phyloP scores from a whole-genome alignment of 2,329 filamentous ascomycete genomes.

The Xylariaceae sp. region DNA sequence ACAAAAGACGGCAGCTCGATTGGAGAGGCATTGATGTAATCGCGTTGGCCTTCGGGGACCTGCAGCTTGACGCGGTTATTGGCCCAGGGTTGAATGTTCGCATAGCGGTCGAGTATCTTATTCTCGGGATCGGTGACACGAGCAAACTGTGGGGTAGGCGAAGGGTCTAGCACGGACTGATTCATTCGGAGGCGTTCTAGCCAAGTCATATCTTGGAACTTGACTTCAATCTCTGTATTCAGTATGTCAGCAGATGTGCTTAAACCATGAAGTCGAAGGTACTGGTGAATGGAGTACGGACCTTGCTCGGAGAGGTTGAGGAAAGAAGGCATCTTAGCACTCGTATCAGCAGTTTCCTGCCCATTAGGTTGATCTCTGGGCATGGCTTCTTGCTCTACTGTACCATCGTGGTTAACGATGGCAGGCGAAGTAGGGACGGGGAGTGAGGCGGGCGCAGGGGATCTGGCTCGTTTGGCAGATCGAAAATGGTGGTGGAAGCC shows the following conservation, averaged over 20 bases:
- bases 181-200: constrained; percentile 45
- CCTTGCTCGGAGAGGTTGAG: constrained; percentile 44
- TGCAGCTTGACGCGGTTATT: constrained; percentile 78
- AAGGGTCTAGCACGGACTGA: constrained; percentile 34
- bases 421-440: constrained; percentile 18
- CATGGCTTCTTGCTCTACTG: constrained; percentile 20
- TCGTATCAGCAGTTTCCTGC: constrained; percentile 14
- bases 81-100: constrained; percentile 85
- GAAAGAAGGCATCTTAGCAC: constrained; percentile 44
- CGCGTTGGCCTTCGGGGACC: constrained; percentile 67
- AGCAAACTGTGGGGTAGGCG: constrained; percentile 36
- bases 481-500: constrained; percentile 39
- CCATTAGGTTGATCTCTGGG: constrained; percentile 18
- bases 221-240: constrained; percentile 41
- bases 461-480: constrained; percentile 44
- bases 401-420: constrained; percentile 34
- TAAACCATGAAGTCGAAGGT: constrained; percentile 4
- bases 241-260: constrained; percentile 4
- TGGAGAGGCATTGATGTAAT: constrained; percentile 81
- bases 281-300: constrained; percentile 28
- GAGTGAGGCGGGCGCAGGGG: constrained; percentile 27
- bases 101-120: constrained; percentile 72
- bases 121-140: constrained; percentile 54
- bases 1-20: constrained; percentile 51
- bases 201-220: constrained; percentile 51